A percentile compares a stretch with the other conserved stretches of the same genome.
Conservation (phyloP, 805 yeast genomes). For the Candida corydali region DNA sequence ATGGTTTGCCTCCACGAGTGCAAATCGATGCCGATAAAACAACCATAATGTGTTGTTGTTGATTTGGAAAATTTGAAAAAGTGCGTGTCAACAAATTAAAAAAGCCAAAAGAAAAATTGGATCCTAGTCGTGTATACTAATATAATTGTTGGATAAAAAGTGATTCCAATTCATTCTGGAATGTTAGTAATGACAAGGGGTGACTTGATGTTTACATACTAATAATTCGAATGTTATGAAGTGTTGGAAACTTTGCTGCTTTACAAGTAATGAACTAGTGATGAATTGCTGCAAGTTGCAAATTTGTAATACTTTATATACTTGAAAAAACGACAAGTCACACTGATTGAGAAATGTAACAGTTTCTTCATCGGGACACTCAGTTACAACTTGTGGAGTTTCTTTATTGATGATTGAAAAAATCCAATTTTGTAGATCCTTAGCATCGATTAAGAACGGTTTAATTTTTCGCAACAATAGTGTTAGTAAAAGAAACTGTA, state of each 20-base stretch:
- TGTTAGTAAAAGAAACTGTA: constrained; percentile 1
- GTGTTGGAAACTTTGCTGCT: not conserved
- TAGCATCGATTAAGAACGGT: not conserved
- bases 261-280: not conserved
- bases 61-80: constrained; percentile 1
- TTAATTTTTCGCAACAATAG: constrained; percentile 3
- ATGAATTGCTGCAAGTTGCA: constrained; percentile 1
- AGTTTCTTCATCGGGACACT: too few species aligned
- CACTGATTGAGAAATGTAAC: constrained; percentile 2
- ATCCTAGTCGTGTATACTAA: constrained; percentile 3
- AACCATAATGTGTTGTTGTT: constrained; percentile 42
- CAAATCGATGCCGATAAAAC: constrained; percentile 93
- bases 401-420: constrained; percentile 3
- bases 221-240: not conserved
- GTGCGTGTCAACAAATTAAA: constrained; percentile 10
- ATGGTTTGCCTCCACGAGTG: constrained; percentile 88
- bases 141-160: constrained; percentile 2
- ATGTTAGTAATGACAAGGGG: constrained; percentile 1
- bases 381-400: constrained; percentile 1
- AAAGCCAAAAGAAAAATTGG: too few species aligned
- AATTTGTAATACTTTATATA: not conserved
- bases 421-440: not conserved
- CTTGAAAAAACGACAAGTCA: constrained; percentile 7
- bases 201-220: constrained; percentile 1
- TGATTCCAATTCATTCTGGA: constrained; percentile 3